Evolutionary conservation across 352 stramenopile species (phyloP), one percentile per base, ranked within the genome.

Genomic region (Phytophthora fragariaefolia): DNA sequence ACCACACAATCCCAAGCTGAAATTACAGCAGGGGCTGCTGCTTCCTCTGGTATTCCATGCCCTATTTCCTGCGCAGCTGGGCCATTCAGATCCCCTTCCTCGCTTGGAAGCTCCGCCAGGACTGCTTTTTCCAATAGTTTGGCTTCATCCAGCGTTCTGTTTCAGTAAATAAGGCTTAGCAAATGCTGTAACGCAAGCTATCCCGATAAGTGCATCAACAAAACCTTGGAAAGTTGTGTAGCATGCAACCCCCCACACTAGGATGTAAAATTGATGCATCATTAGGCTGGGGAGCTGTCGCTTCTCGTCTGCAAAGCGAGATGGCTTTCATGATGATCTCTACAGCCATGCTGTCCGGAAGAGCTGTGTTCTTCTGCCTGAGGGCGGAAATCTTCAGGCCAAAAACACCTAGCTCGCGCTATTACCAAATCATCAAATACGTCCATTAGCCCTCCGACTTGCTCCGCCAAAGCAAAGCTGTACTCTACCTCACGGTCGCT

Each of bases 181-280:
- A 48, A 17, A 9, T 24, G n/a, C 15, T n/a, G 5, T 15, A 46
- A 23, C 8, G 15, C 10, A 9, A 24, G 23, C 1, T 15, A 47
- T 36, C 27, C 0, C 18, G n/a, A n/a, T n/a, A n/a, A n/a, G n/a
- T n/a, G n/a, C n/a, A n/a, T n/a, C n/a, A n/a, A n/a, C n/a, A n/a
- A n/a, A n/a, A 87, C 79, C 79, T 62, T 42, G 82, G 82, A 34
- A 87, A 91, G 55, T 91, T 88, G 62, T 83, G 80, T 1, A 91
- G 57, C 10, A 89, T 62, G 43, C 74, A 85, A 6, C 76, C 76
- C 36, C 50, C 56, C 15, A 23, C 7, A 22, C n/a, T 63, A n/a
- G 9, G 17, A 42, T 18, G 15, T 53, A 51, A 9, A 0, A 24
- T 57, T 58, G 43, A 18, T 0, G 9, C 13, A 30, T 48, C 27